Evolutionary conservation across 139 green algal species (phyloP), one percentile per base, ranked within the genome.

Genomic region (Bryopsis sp.): DNA sequence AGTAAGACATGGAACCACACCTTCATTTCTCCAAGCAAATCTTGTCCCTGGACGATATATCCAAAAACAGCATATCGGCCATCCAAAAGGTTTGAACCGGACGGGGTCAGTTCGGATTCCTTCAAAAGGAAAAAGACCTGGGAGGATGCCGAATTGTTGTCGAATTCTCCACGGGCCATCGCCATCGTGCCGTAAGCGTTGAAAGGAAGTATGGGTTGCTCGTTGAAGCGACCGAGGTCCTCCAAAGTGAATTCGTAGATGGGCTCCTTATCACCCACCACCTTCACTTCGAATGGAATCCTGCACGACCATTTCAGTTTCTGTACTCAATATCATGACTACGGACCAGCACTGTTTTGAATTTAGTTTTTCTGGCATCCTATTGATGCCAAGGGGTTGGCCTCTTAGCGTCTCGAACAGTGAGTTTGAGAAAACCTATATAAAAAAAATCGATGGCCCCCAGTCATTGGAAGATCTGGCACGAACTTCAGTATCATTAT

Each of bases 41-140:
- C 82, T 64, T 83, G 71, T 2, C 76, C 87, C 43, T 97, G 74
- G 5, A 84, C 74, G 1, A 96, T 82, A 74, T 99, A 99, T 0
- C 94, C 92, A 85, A 99, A 98, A 29, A 97, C 92, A 11, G 91
- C 86, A 65, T 97, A 99, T 29, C 91, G 82, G 2, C 95, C 95
- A 67, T 99, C 95, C 58, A 99, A 78, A 64, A 99, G 81, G 85
- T 99, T 99, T 57, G 92, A 83, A 15, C 88, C 87, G 0, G 86
- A 92, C 19, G 95, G 95, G 5, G 95, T 99, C 61, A 99, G 77
- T 89, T 99, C 95, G 22, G 78, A 90, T 81, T 99, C 95, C 82
- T 97, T 98, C 26, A 99, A 79, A 71, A 99, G 81, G 72, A 88
- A 98, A 80, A 99, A 99, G 58, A 99, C 75, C 72, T 93, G 86